phyloP scores from a whole-genome alignment of 805 yeast species.

The Starmerella apicola region DNA sequence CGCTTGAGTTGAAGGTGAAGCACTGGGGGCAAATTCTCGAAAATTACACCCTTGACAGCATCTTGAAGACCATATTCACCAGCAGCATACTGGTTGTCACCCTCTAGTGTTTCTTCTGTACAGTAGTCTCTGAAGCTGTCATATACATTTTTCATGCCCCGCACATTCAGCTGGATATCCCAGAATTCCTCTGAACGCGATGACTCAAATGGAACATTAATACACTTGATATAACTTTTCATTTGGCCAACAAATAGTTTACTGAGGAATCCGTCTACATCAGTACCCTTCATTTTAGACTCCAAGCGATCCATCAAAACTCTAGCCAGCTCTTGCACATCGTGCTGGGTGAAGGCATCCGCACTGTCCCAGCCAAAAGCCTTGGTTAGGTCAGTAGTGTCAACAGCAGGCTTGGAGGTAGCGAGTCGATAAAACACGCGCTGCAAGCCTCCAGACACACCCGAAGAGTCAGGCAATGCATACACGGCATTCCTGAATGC shows the following conservation, averaged over 20 bases:
- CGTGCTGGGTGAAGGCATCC: slow-evolving; percentile 96
- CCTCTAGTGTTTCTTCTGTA: slow-evolving; percentile 77
- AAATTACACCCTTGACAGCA: slow-evolving; percentile 91
- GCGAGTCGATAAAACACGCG: slow-evolving; percentile 72
- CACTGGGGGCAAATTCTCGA: slow-evolving; percentile 82
- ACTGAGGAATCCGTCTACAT: slow-evolving; percentile 60
- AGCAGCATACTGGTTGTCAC: slow-evolving; percentile 93
- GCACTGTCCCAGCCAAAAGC: slow-evolving; percentile 96
- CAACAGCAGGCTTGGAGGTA: slow-evolving; percentile 62
- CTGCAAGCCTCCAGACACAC: slow-evolving; percentile 75
- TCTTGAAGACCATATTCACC: slow-evolving; percentile 84
- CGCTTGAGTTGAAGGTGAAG: slow-evolving; percentile 86
- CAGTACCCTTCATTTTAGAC: slow-evolving; percentile 77
- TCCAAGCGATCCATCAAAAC: slow-evolving; percentile 91
- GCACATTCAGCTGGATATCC: slow-evolving; percentile 95
- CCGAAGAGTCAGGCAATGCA: slow-evolving; percentile 60
- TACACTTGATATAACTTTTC: slow-evolving; percentile 88
- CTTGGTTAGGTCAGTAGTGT: slow-evolving; percentile 73
- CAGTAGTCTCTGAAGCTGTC: slow-evolving; percentile 77
- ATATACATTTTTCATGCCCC: slow-evolving; percentile 56
- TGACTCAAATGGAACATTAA: slow-evolving; percentile 85
- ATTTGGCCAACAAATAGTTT: slow-evolving; percentile 90
- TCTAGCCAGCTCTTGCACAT: slow-evolving; percentile 91
- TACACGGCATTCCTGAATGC: slow-evolving; percentile 75
- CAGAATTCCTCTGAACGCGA: slow-evolving; percentile 89